A percentile compares a stretch with the other conserved stretches of the same genome.
These are phyloP conservation scores for Sarocladiaceae sp. DNA, from an alignment of 2,329 filamentous ascomycete genomes.

Conservation along the genomic window DNA sequence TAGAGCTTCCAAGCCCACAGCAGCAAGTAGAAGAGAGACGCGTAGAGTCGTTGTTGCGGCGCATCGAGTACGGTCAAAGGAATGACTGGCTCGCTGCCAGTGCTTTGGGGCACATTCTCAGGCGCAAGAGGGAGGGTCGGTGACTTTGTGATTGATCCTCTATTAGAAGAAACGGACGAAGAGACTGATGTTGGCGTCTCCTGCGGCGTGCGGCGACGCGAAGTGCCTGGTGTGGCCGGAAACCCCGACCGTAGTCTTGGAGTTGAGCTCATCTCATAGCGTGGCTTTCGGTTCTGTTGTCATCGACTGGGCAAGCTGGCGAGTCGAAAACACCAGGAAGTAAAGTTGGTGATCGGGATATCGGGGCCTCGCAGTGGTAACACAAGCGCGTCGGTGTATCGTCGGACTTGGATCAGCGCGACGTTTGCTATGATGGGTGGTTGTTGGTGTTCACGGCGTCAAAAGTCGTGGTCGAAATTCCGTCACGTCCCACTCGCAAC, in stretches of 20 bases:
- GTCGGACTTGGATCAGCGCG: constrained; percentile 6
- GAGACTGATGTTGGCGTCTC: constrained; percentile 26
- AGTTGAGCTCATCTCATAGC: constrained; percentile 77
- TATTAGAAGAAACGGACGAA: constrained; percentile 24
- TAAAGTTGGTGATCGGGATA: not conserved
- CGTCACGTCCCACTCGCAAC: constrained; percentile 6
- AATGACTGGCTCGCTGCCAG: constrained; percentile 61
- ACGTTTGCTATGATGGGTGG: constrained; percentile 7
- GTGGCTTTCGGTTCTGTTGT: constrained; percentile 21
- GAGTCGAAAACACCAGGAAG: not conserved
- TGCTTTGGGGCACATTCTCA: constrained; percentile 28
- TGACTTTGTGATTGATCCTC: constrained; percentile 23
- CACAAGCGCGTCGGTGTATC: not conserved
- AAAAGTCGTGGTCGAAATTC: constrained; percentile 7
- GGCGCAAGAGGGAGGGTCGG: constrained; percentile 43
- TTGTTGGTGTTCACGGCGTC: constrained; percentile 8
- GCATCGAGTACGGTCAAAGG: constrained; percentile 80
- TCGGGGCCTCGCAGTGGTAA: not conserved
- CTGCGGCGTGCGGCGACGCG: constrained; percentile 28
- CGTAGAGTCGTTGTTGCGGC: constrained; percentile 85
- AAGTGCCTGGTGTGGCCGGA: constrained; percentile 65
- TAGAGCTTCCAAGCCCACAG: constrained; percentile 81
- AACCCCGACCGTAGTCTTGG: constrained; percentile 79
- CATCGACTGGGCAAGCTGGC: constrained; percentile 16
- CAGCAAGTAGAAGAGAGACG: constrained; percentile 70